phyloP scores from a whole-genome alignment of 192 early-diverging fungal genomes.

The Backusella liffmaniae region DNA sequence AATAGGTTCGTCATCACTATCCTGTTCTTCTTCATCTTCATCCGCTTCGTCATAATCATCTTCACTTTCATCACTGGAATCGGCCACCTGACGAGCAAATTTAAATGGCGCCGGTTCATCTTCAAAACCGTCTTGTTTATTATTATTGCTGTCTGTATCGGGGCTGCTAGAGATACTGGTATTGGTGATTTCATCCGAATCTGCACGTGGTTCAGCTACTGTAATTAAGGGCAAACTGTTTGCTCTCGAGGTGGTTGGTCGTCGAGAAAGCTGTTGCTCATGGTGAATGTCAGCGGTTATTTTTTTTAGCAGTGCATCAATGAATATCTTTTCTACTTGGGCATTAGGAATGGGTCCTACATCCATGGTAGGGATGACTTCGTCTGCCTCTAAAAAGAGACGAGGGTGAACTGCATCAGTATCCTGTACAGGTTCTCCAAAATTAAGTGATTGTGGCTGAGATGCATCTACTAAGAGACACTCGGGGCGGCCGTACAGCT shows the following conservation, averaged over 20 bases:
- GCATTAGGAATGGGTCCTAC: neutral
- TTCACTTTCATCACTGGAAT: constrained; percentile 41
- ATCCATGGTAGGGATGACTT: constrained; percentile 10
- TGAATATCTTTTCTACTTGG: neutral
- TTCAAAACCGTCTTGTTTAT: neutral
- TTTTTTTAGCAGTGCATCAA: constrained; percentile 21
- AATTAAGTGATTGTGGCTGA: constrained; percentile 28
- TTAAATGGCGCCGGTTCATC: constrained; percentile 15
- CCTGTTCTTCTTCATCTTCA: constrained; percentile 29
- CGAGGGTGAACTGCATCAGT: constrained; percentile 10
- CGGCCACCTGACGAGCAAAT: constrained; percentile 34
- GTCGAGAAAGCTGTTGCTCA: neutral
- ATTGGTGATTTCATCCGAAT: neutral
- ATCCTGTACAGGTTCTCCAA: constrained; percentile 25
- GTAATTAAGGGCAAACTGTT: constrained; percentile 31
- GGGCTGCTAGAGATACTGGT: neutral
- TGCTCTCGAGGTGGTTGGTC: constrained; percentile 10
- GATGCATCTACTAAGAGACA: constrained; percentile 23
- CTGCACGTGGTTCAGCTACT: neutral
- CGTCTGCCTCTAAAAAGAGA: constrained; percentile 25
- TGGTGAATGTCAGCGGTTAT: neutral
- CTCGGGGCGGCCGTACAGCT: constrained; percentile 44
- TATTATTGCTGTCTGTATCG: neutral
- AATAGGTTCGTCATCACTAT: constrained; percentile 37
- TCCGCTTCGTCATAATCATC: constrained; percentile 33